phyloP scores from a whole-genome alignment of 2,329 filamentous ascomycete species.

The Hypocrella siamensis region DNA sequence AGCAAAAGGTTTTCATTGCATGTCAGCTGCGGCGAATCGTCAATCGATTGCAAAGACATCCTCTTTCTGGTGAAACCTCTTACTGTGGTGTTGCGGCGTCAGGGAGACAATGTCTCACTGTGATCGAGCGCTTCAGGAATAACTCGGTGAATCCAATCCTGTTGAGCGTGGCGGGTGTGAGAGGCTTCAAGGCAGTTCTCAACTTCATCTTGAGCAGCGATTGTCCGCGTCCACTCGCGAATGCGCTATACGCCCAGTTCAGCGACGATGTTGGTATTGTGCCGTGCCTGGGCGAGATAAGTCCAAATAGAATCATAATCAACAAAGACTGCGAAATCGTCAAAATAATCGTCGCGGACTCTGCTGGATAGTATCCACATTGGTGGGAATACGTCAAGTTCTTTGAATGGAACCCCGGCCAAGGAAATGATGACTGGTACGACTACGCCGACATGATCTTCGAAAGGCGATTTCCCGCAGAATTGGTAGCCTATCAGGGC shows the following conservation, averaged over 20 bases:
- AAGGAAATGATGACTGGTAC: constrained; percentile 15
- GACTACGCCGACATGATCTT: constrained; percentile 15
- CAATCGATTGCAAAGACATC: constrained; percentile 7
- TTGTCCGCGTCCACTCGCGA: no score
- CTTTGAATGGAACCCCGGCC: constrained; percentile 14
- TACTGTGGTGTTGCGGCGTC: constrained; percentile 8
- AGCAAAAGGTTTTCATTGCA: constrained; percentile 10
- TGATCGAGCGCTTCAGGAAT: no score
- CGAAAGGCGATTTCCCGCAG: constrained; percentile 6
- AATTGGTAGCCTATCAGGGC: constrained; percentile 16
- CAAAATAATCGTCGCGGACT: constrained; percentile 15
- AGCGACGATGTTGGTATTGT: constrained; percentile 5
- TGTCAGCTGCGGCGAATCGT: constrained; percentile 13
- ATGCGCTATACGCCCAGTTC: no score
- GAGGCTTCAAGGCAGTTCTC: no score
- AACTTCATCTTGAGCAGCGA: constrained; percentile 10
- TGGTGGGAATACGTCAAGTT: constrained; percentile 21
- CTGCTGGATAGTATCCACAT: constrained; percentile 14
- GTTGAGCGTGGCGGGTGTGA: no score
- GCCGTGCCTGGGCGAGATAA: constrained; percentile 12
- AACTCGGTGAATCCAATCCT: no score
- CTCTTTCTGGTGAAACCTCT: background rate
- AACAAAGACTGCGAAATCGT: constrained; percentile 9
- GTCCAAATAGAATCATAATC: constrained; percentile 15
- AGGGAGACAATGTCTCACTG: constrained; percentile 9